A percentile compares a stretch with the other conserved stretches of the same genome.
These are phyloP conservation scores for Cyanidiococcus yangmingshanensis DNA, from an alignment of 23 red algal species.

Conservation along the genomic window DNA sequence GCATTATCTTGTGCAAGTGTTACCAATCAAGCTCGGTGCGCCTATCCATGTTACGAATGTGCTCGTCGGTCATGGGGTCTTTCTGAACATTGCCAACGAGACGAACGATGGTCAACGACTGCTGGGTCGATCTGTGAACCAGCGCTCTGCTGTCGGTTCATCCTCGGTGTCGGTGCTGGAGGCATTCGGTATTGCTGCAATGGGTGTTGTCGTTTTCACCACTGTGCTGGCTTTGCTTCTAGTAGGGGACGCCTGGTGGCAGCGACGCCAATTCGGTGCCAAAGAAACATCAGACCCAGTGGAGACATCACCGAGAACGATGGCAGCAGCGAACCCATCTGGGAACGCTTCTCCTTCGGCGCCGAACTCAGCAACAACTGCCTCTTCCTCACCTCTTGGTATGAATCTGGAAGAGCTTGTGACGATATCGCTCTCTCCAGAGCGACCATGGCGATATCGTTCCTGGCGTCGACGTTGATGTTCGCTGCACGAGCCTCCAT, in stretches of 20 bases:
- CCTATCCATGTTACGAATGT: background rate
- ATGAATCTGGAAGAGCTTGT: constrained; percentile 12
- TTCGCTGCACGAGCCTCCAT: too few relatives aligned
- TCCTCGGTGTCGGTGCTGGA: background rate
- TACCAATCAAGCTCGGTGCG: background rate
- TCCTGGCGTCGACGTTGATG: background rate
- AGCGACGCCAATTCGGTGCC: background rate
- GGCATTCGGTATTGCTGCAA: background rate
- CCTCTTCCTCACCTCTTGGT: background rate
- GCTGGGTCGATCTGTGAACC: background rate
- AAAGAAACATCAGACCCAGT: background rate
- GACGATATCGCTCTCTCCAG: background rate
- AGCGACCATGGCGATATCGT: background rate
- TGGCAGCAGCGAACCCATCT: too few relatives aligned
- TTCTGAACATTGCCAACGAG: background rate
- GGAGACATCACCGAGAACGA: too few relatives aligned
- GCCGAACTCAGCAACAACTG: background rate
- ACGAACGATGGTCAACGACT: background rate
- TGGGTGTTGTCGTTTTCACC: background rate
- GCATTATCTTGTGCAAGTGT: background rate
- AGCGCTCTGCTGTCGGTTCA: background rate
- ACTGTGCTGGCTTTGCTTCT: background rate
- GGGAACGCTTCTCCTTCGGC: background rate
- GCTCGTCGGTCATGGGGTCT: background rate
- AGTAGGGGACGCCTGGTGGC: background rate